Evolutionary conservation across 1,284 basidiomycete genomes (phyloP), one percentile per base, ranked within the genome.

Genomic region (Vanrija sp.): DNA sequence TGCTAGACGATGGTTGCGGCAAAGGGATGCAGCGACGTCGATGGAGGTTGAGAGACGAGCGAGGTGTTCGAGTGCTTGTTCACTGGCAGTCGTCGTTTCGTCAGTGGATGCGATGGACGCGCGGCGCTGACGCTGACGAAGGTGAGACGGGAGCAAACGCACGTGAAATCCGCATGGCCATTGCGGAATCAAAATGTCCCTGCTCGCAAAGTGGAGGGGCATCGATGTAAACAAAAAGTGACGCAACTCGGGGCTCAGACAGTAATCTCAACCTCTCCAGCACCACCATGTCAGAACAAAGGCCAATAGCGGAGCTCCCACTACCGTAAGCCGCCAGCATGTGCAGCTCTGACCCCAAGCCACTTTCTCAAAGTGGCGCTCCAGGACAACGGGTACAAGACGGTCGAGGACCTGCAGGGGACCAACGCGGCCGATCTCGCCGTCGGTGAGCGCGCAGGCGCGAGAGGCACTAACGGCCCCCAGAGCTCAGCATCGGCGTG

Each of bases 331-430:
- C 6, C 5, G 10, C 3, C 7, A 1, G 3, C 12, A 14, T 22
- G 4, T 22, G 15, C 41, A 45, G 18, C 18, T 31, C 52, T 41
- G 12, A 48, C 47, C 4, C 2, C 2, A 43, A 68, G 65, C 4
- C 66, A 64, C 38, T 60, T 64, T 36, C 47, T 73, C 41, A 68
- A 67, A 42, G 24, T 48, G 2, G 64, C 67, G 5, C 62, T 76
- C 4, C n/a, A 47, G 19, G 67, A 67, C 48, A 69, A 69, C 20
- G 68, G 68, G 3, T 76, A 74, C 55, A 53, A 47, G 27, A 62
- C 49, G 1, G 36, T 67, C 9, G 56, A 24, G 1, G 72, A 76
- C 42, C 46, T 76, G 1, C 24, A 50, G 9, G 31, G 31, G 15
- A 42, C 63, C 1, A 37, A 51, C 5, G 55, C 61, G 0, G 37